Conservation (phyloP, 2,329 filamentous ascomycete species). For the Aspergillus sp. region DNA sequence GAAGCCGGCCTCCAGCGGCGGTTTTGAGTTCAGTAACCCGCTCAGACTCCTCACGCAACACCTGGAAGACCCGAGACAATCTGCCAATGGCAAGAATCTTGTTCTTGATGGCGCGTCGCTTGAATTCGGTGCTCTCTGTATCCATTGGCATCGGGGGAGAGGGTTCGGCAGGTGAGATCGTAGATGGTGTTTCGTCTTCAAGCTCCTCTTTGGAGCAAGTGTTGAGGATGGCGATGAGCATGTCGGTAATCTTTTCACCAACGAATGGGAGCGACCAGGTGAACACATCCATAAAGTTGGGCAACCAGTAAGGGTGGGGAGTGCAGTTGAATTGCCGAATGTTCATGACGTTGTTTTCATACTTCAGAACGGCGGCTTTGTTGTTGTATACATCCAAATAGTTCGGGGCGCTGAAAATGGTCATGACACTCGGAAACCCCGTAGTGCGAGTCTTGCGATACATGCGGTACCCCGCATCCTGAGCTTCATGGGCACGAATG, state of each 20-base stretch:
- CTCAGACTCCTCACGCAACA: slow-evolving; percentile 95
- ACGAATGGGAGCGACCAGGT: slow-evolving; percentile 99
- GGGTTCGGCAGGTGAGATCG: slow-evolving; percentile 68
- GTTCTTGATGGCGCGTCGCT: slow-evolving; percentile 97
- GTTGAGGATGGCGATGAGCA: slow-evolving; percentile 97
- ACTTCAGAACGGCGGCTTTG: slow-evolving; percentile 97
- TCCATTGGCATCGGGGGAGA: slow-evolving; percentile 75
- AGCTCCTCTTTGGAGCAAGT: slow-evolving; percentile 99
- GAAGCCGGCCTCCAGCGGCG: slow-evolving; percentile 85
- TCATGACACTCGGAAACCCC: slow-evolving; percentile 99
- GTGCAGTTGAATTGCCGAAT: slow-evolving; percentile 99
- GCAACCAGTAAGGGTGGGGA: slow-evolving; percentile 97
- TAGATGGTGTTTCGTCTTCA: slow-evolving; percentile 78
- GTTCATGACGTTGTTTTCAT: slow-evolving; percentile 99
- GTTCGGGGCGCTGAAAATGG: slow-evolving; percentile 98
- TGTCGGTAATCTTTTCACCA: slow-evolving; percentile 98
- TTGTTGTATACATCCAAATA: slow-evolving; percentile 99
- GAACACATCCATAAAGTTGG: slow-evolving; percentile 99
- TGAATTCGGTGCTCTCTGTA: slow-evolving; percentile 86
- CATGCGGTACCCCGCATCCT: slow-evolving; percentile 98
- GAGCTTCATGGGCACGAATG: slow-evolving; percentile 95
- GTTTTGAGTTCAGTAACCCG: slow-evolving; percentile 97
- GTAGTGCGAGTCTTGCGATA: slow-evolving; percentile 98
- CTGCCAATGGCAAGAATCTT: slow-evolving; percentile 98
- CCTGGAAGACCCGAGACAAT: slow-evolving; percentile 96